Base-by-base conservation (phyloP, 352 stramenopile species). In the Pythium brachiatum region DNA sequence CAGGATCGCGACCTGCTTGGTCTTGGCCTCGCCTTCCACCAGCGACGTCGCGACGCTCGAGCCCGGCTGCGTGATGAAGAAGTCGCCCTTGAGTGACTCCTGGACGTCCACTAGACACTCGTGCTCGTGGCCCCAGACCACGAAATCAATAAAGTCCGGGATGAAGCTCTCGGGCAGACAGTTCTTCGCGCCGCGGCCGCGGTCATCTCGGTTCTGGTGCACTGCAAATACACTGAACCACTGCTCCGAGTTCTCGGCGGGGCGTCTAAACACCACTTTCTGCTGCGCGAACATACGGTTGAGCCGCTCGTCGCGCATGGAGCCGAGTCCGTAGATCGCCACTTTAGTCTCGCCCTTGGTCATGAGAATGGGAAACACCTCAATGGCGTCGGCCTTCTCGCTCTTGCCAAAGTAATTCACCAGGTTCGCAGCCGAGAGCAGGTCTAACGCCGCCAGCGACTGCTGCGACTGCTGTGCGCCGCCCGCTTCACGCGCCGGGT, bases 141-240 rank as follows among this genome's bases (percentile, higher is more conserved):
- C 96, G 47, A 99, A 86, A 69, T 99, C 95, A 68, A 99, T 99
- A 79, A 98, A 99, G 52, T 98, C 85, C 0, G 98, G 98, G 39
- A 99, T 99, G 79, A 99, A 97, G 57, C 83, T 93, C 76, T 99
- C 97, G 25, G 96, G 94, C 13, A 99, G 81, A 66, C 95, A 99
- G 66, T 99, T 99, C 76, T 99, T 99, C 23, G 67, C 73, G 27
- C 95, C 96, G 20, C 84, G 74, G 34, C 91, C 80, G 60, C 93
- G 89, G 38, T 97, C 80, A 72, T 99, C 95, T 57, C 97, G 87
- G 78, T 99, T 99, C 81, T 99, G 98, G 78, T 99, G 97, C 26
- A 99, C 81, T 6, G 98, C 88, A 72, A 99, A 99, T 31, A 99
- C 94, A 70, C 97, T 99, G 70, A 99, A 99, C 91, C 95, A 99